Percentiles rank a stretch among this genome's conserved stretches.
These are phyloP conservation scores for Lipomyces sp. DNA, from an alignment of 805 yeast species.

Conservation along the genomic window DNA sequence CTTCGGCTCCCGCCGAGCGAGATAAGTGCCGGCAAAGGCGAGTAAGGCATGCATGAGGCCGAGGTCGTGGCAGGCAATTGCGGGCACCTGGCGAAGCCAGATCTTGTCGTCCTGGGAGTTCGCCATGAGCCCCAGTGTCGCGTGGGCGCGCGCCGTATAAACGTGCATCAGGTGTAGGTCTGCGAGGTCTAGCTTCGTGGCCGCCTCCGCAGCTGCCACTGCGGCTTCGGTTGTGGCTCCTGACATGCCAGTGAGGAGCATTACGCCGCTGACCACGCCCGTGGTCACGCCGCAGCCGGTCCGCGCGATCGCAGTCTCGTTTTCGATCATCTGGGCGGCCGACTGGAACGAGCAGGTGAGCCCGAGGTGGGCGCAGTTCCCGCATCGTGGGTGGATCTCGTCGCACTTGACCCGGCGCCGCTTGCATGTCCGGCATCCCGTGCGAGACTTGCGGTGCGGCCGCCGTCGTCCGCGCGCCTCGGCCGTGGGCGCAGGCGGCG, in stretches of 20 bases:
- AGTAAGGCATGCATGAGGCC: constrained; percentile 88
- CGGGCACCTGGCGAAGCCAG: constrained; percentile 86
- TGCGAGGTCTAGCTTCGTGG: constrained; percentile 53
- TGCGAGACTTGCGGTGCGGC: constrained; percentile 83
- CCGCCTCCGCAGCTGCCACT: too few relatives aligned
- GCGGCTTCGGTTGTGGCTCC: neutral
- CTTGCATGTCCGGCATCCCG: constrained; percentile 88
- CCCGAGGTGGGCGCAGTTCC: constrained; percentile 74
- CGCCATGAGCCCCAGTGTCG: constrained; percentile 86
- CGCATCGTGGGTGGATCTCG: constrained; percentile 74
- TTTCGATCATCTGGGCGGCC: constrained; percentile 17
- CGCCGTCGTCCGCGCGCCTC: constrained; percentile 53
- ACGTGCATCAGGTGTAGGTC: constrained; percentile 84
- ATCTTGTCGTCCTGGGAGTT: constrained; percentile 71
- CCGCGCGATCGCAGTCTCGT: constrained; percentile 14
- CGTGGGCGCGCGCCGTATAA: constrained; percentile 78
- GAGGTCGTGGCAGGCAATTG: constrained; percentile 81
- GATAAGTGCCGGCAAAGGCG: constrained; percentile 89
- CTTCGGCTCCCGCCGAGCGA: constrained; percentile 47
- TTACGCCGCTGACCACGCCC: neutral
- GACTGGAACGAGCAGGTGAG: constrained; percentile 64
- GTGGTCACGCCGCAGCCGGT: constrained; percentile 11
- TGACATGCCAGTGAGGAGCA: neutral
- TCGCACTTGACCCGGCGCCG: constrained; percentile 90
- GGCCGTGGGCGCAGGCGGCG: neutral